Evolutionary conservation across 371 early-diverging fungal species (phyloP).

Genomic region (Umbelopsis sp.): DNA sequence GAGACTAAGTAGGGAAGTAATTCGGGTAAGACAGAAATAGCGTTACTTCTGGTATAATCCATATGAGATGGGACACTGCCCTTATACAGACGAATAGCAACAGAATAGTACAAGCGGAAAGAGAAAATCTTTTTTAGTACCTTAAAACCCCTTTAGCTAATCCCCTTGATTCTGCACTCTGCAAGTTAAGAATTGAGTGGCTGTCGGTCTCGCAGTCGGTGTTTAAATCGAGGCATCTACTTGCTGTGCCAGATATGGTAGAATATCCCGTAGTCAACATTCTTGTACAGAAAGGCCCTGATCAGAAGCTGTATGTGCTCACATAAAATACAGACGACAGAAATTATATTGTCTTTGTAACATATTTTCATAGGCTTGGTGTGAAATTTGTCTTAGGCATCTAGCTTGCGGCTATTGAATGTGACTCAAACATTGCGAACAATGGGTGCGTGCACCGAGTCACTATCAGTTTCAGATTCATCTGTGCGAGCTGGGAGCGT

Average conservation of each 20-base stretch:
- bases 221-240: neutral
- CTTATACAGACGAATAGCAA: neutral
- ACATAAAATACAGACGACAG: too few species aligned
- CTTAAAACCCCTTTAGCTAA: neutral
- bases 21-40: too few species aligned
- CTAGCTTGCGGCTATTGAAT: neutral
- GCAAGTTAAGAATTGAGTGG: too few species aligned
- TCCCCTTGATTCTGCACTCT: neutral
- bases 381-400: too few species aligned
- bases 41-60: too few species aligned
- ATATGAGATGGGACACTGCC: neutral
- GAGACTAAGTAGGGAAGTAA: neutral
- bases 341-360: too few species aligned
- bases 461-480: conserved; percentile 7
- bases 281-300: neutral
- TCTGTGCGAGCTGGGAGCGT: neutral
- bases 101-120: neutral
- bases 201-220: neutral
- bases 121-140: neutral
- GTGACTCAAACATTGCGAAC: conserved; percentile 1
- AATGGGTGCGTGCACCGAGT: neutral
- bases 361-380: too few species aligned
- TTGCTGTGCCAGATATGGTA: neutral
- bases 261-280: neutral
- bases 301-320: too few species aligned